phyloP scores from a whole-genome alignment of 805 yeast species.

The Ogataea dorogensis region DNA sequence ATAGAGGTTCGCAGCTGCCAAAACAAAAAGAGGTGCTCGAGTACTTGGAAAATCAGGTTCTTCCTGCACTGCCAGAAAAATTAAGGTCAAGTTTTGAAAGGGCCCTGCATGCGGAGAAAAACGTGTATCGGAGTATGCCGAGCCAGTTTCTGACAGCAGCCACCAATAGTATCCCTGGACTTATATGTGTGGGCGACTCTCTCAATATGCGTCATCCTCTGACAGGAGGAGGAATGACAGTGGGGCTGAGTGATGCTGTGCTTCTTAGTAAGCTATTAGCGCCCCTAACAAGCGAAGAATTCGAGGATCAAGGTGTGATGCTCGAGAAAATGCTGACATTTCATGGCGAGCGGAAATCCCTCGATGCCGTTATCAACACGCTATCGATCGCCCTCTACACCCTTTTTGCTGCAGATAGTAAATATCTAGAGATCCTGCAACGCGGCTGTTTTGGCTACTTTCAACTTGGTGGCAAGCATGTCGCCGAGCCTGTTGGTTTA shows the following conservation, averaged over 20 bases:
- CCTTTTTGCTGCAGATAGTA: constrained; percentile 82
- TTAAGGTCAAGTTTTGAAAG: constrained; percentile 64
- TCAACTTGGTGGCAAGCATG: constrained; percentile 77
- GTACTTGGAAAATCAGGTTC: constrained; percentile 60
- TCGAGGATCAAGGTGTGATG: constrained; percentile 58
- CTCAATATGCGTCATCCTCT: constrained; percentile 97
- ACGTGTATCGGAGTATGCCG: constrained; percentile 82
- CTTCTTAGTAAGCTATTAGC: constrained; percentile 62
- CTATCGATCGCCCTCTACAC: constrained; percentile 87
- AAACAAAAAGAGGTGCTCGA: constrained; percentile 50
- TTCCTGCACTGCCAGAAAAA: constrained; percentile 64
- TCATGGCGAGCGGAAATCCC: constrained; percentile 72
- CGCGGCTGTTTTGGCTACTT: constrained; percentile 88
- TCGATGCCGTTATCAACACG: constrained; percentile 84
- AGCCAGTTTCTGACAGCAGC: constrained; percentile 85
- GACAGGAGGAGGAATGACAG: constrained; percentile 99
- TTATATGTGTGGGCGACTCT: constrained; percentile 87
- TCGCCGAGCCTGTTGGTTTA: constrained; percentile 75
- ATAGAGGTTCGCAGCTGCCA: constrained; percentile 72
- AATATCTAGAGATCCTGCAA: constrained; percentile 67
- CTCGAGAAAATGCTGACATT: constrained; percentile 58
- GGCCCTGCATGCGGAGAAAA: constrained; percentile 50
- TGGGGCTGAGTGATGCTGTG: constrained; percentile 84
- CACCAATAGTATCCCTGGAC: constrained; percentile 67
- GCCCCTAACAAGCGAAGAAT: constrained; percentile 49